phyloP scores from a whole-genome alignment of 2,329 filamentous ascomycete genomes.

The Alternaria hordeiaustralica region DNA sequence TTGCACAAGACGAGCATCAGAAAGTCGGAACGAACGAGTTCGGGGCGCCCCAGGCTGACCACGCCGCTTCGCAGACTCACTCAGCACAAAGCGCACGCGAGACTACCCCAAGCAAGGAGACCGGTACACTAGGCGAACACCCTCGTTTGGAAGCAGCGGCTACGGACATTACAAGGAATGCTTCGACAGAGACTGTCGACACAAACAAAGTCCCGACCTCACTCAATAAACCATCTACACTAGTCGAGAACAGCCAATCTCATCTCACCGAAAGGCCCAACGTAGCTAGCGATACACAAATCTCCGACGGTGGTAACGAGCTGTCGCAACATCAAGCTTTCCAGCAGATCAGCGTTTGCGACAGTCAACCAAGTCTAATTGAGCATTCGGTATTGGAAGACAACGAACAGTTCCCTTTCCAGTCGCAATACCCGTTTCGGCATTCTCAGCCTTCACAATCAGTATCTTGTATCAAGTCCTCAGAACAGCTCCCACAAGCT shows the following conservation, averaged over 20 bases:
- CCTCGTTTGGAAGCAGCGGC: background rate
- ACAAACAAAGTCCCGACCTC: background rate
- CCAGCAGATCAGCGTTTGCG: background rate
- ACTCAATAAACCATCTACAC: background rate
- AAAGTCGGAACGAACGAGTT: background rate
- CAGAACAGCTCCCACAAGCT: background rate
- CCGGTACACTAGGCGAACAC: background rate
- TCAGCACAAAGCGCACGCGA: background rate
- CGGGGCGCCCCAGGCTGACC: background rate
- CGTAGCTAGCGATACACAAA: background rate
- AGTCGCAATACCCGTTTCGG: slow-evolving; percentile 14
- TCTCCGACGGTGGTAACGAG: background rate
- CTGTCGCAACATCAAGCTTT: background rate
- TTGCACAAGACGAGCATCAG: background rate
- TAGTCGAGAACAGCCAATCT: background rate
- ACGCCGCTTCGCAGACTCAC: background rate
- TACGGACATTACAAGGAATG: background rate
- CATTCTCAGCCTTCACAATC: background rate
- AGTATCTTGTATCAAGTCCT: background rate
- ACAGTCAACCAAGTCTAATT: slow-evolving; percentile 10
- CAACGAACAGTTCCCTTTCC: slow-evolving; percentile 19
- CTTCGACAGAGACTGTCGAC: background rate
- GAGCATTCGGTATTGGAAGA: slow-evolving; percentile 15
- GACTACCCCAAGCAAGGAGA: background rate
- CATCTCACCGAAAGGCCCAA: background rate